Conservation (phyloP, 2,329 filamentous ascomycete genomes). For the Cordyceps tenuipes region DNA sequence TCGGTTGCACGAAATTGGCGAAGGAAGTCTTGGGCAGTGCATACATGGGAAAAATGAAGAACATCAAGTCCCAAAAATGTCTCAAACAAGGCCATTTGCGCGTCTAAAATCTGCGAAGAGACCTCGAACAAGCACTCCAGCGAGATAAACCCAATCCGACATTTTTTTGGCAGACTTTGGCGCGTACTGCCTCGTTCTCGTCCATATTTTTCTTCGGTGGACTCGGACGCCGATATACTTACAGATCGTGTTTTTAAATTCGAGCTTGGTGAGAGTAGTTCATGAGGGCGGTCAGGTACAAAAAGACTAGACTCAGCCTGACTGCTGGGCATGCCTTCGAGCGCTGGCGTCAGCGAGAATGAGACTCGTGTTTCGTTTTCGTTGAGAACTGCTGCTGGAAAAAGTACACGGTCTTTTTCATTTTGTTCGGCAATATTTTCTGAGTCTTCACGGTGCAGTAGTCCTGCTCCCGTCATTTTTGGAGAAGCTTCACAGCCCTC, state of each 20-base stretch:
- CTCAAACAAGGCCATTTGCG: neutral
- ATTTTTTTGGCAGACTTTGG: neutral
- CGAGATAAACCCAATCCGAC: neutral
- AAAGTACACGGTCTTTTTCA: neutral
- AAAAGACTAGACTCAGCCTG: constrained; percentile 1
- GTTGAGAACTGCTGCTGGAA: neutral
- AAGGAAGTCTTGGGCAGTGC: constrained; percentile 24
- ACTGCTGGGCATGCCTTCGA: neutral
- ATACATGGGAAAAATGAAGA: constrained; percentile 28
- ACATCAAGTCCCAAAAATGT: constrained; percentile 18
- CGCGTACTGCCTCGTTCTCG: neutral
- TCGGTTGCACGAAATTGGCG: constrained; percentile 13
- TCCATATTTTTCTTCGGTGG: neutral
- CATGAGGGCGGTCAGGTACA: neutral
- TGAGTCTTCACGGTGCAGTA: neutral
- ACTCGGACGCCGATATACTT: neutral
- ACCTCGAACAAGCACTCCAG: neutral
- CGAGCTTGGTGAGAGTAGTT: neutral
- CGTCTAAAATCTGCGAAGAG: neutral
- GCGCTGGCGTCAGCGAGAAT: neutral
- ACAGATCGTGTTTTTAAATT: neutral
- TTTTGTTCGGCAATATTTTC: neutral
- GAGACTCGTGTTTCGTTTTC: neutral
- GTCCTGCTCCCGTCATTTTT: neutral
- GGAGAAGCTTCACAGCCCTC: too few species aligned